Evolutionary conservation across 768 basidiomycete genomes (phyloP).

Genomic region (Russula foetens): DNA sequence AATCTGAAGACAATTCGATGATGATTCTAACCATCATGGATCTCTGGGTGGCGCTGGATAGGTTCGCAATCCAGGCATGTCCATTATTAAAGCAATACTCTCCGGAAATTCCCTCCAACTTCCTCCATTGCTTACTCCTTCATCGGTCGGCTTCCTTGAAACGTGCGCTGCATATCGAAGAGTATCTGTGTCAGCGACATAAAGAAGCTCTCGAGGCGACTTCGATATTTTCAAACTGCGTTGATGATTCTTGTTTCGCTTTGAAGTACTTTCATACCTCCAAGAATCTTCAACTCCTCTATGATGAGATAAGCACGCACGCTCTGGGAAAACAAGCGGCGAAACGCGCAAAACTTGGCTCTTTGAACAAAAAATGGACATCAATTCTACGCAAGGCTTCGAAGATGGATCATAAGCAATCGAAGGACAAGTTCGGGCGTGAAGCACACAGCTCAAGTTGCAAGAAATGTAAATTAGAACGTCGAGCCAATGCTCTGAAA

Average conservation of each 20-base stretch:
- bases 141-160: constrained; percentile 18
- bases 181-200: constrained; percentile 1
- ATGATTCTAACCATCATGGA: no score
- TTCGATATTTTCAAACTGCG: constrained; percentile 1
- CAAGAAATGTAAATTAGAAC: background rate
- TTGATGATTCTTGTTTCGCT: background rate
- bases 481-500: background rate
- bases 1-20: no score
- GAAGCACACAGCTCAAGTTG: background rate
- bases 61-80: constrained; percentile 24
- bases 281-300: background rate
- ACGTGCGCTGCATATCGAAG: background rate
- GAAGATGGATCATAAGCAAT: background rate
- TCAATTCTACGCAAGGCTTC: background rate
- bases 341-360: background rate
- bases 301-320: background rate
- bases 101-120: constrained; percentile 33
- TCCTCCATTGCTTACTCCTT: constrained; percentile 38
- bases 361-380: background rate
- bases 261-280: constrained; percentile 2
- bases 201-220: background rate
- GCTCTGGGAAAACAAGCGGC: background rate
- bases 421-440: background rate
- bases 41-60: no score
- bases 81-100: constrained; percentile 38